Base-by-base conservation (phyloP, 371 early-diverging fungal species). In the Mucor ambiguus region DNA sequence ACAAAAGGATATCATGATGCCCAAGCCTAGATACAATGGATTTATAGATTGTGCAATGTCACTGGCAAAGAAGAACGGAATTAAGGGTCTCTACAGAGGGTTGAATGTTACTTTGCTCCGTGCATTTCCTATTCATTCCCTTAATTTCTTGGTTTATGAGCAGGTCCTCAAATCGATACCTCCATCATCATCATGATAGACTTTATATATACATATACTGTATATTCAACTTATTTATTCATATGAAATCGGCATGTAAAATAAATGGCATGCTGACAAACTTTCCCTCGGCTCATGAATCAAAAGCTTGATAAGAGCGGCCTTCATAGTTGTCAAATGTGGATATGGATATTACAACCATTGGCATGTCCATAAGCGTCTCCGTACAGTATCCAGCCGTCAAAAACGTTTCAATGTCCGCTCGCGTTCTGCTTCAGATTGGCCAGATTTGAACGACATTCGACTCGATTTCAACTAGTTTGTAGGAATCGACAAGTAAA, bases 61-160 rank as follows among this genome's bases (percentile, higher is more conserved):
- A 43, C 85, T 90, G 10, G 76, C 84, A 52, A 65, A 71, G 18
- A 82, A 78, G 20, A 75, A 82, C 30, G 92, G 92, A 0, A 26
- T 87, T 32, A 68, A 81, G 3, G 89, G 89, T 0, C 72, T 94
- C 4, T 94, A 94, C 68, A 81, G 88, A 26, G 94, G 94, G 3
- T 70, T 94, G 2, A 84, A 84, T 7, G 91, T 92, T 16, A 92
- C 92, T 28, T 78, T 93, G 10, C 78, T 93, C 29, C 79, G 94
- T 11, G 93, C 93, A 16, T 89, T 93, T 63, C 94, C 94, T 8
- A 87, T 94, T 63, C 94, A 94, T 73, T 87, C 91, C 8, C 77
- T 94, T 28, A 91, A 92, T 72, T 92, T 93, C 80, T 77, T 90
- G 11, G 92, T 93, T 11, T 92, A 92, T 64, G 92, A 92, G 72